Conservation (phyloP, 164 flowering plant species). For the Kalanchoe fedtschenkoi region DNA sequence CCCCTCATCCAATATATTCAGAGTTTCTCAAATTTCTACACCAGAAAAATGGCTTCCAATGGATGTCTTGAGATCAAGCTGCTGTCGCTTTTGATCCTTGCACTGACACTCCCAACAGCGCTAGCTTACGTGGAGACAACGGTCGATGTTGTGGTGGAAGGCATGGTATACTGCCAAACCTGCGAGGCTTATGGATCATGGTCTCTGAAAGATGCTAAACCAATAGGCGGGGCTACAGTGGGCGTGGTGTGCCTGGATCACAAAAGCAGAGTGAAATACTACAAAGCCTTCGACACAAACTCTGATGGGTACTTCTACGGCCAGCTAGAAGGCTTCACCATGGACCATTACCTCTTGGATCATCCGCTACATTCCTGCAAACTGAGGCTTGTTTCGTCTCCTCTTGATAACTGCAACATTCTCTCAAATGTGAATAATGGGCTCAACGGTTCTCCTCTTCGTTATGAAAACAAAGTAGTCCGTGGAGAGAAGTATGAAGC, state of each 20-base stretch:
- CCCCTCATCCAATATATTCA: constrained; percentile 2
- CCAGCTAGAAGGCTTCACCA: constrained; percentile 42
- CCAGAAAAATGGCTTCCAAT: constrained; percentile 30
- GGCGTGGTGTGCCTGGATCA: constrained; percentile 14
- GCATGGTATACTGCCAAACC: constrained; percentile 7
- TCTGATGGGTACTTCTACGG: constrained; percentile 63
- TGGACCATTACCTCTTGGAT: constrained; percentile 35
- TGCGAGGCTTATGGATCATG: constrained; percentile 2
- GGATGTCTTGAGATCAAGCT: constrained; percentile 13
- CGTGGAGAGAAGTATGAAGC: constrained; percentile 35
- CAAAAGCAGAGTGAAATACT: constrained; percentile 43
- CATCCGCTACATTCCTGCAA: constrained; percentile 76
- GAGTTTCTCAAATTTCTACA: background rate
- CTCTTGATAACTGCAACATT: constrained; percentile 45
- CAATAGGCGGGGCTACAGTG: constrained; percentile 1
- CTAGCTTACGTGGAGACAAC: constrained; percentile 18
- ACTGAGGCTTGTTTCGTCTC: constrained; percentile 61
- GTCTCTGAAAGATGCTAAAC: constrained; percentile 5
- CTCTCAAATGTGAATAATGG: constrained; percentile 60
- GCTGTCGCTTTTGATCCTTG: constrained; percentile 25
- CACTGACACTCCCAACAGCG: constrained; percentile 22
- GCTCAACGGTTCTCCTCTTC: constrained; percentile 50
- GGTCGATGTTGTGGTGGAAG: constrained; percentile 48
- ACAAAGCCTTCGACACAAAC: constrained; percentile 41
- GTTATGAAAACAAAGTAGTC: constrained; percentile 44